Base-by-base conservation (phyloP, 306 rosid species). In the Senna siamea region DNA sequence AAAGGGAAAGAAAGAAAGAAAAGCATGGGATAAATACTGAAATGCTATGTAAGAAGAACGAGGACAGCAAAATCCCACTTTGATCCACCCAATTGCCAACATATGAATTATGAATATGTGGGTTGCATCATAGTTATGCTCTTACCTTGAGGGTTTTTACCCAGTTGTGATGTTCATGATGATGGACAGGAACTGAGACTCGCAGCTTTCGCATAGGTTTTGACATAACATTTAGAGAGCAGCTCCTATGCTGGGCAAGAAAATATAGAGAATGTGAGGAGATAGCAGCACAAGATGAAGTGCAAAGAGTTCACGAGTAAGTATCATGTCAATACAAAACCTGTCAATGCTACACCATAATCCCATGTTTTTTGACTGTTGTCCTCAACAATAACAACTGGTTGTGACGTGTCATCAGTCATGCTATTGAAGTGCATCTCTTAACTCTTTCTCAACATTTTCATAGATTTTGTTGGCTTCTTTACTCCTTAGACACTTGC, bases 131-230 rank as follows among this genome's bases (percentile, higher is more conserved):
- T 50, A 71, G 34, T 70, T 57, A 22, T 72, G 37, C n/a, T 65
- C 37, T 48, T 66, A 74, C 40, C 37, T 34, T 47, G 40, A 18
- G 3, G 15, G 54, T 28, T 32, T 77, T 59, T 30, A 35, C 52
- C 52, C 41, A 53, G 63, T 61, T 34, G 64, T 66, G 79, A 62
- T 73, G 50, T 61, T 41, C 64, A 62, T 65, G 73, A 20, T 80
- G 18, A 5, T 30, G 56, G 22, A 34, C 32, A 56, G 74, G 61
- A 46, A 40, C 38, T 52, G 76, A 44, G 69, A 66, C 30, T 52
- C 82, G 55, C 22, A 83, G 28, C 76, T 89, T 89, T 82, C 91
- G 73, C 17, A 60, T n/a, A 26, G 83, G 81, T 61, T 28, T 63
- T 80, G 80, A 76, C 87, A 76, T 38, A 40, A 44, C 64, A 80